Evolutionary conservation across 495 filamentous ascomycete genomes (phyloP).

Genomic region (Aspergillus affinis): DNA sequence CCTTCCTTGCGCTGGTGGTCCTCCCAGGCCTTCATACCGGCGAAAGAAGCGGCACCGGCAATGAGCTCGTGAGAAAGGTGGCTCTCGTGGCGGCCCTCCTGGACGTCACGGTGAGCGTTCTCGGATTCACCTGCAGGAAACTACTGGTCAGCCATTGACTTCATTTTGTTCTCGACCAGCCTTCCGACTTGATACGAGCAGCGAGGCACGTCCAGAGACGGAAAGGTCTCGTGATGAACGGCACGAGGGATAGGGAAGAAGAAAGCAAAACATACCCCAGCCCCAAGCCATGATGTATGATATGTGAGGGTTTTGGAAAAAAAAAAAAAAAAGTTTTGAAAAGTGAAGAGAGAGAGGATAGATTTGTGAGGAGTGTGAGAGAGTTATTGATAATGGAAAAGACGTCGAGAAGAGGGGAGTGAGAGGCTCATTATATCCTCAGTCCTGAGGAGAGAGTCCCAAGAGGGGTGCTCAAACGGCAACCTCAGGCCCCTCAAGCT

Average conservation of each 20-base stretch:
- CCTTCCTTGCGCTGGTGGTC: conserved; percentile 71
- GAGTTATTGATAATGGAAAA: conserved; percentile 3
- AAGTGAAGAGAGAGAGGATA: not conserved
- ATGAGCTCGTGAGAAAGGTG: conserved; percentile 72
- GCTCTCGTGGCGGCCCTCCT: conserved; percentile 56
- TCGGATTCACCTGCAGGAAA: conserved; percentile 43
- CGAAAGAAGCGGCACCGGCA: conserved; percentile 75
- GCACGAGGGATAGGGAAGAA: not conserved
- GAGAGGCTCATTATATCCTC: not conserved
- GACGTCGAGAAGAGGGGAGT: conserved; percentile 6
- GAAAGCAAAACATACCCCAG: conserved; percentile 31
- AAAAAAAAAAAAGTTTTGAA: conserved; percentile 13
- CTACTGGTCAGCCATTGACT: conserved; percentile 5
- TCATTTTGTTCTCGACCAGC: conserved; percentile 2
- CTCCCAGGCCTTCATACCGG: conserved; percentile 78
- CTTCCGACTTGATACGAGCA: not conserved
- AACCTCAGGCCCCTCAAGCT: conserved; percentile 10
- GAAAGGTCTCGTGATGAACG: not conserved
- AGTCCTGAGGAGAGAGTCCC: too few relatives aligned
- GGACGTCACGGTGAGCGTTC: conserved; percentile 60
- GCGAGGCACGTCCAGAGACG: not conserved
- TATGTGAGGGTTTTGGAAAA: conserved; percentile 9
- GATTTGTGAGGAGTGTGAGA: not conserved
- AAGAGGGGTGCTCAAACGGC: not conserved
- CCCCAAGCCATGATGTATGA: conserved; percentile 37